Conservation (phyloP, 257 asterid species). For the Ilex asprella region DNA sequence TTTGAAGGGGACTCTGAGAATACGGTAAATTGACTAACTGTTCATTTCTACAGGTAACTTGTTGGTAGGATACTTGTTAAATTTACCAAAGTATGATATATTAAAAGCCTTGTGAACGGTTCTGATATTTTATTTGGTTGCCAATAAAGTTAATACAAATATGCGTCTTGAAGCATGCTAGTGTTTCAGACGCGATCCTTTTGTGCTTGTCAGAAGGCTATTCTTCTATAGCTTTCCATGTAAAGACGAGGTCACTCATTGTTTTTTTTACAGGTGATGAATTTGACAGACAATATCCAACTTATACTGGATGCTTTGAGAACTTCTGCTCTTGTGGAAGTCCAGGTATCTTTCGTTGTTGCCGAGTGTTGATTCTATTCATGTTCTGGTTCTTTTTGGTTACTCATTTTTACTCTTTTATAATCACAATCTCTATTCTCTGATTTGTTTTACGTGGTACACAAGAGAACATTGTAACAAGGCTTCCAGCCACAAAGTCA, state of each 20-base stretch:
- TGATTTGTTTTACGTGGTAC: not conserved
- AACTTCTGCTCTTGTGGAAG: slow-evolving; percentile 59
- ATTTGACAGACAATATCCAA: slow-evolving; percentile 60
- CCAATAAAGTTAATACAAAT: too few relatives aligned
- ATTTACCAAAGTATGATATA: too few relatives aligned
- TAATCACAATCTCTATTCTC: not conserved
- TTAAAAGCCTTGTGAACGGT: too few relatives aligned
- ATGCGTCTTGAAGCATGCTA: too few relatives aligned
- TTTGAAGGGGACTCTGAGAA: too few relatives aligned
- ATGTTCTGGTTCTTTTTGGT: not conserved
- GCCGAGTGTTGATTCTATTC: not conserved
- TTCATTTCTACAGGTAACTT: too few relatives aligned
- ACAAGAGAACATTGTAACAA: not conserved
- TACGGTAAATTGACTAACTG: too few relatives aligned
- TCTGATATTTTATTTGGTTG: too few relatives aligned
- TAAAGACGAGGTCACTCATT: not conserved
- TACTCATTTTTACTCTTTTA: not conserved
- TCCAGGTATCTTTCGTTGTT: slow-evolving; percentile 38
- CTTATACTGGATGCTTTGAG: slow-evolving; percentile 44
- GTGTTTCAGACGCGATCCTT: too few relatives aligned
- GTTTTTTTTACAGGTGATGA: slow-evolving; percentile 34
- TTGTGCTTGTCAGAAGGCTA: not conserved
- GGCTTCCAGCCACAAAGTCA: not conserved
- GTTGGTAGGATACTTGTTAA: too few relatives aligned
- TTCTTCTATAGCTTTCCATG: not conserved